Evolutionary conservation across 2,329 filamentous ascomycete species (phyloP).

Genomic region (Pestalotiopsis fici): DNA sequence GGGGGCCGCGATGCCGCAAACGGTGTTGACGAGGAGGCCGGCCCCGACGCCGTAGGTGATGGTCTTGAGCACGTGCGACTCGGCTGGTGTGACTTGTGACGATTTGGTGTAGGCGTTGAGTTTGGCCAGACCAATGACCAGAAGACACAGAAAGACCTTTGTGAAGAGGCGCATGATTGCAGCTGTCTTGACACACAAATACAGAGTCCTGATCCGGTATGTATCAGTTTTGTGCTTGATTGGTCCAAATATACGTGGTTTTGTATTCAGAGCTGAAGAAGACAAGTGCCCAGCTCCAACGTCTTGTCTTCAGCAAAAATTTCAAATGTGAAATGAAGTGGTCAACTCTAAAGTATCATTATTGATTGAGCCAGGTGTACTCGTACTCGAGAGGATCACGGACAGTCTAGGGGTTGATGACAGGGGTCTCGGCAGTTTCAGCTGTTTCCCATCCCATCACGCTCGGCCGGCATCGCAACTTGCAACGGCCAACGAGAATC

Average conservation of each 20-base stretch:
- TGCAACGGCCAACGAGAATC: no score
- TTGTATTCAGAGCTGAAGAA: no score
- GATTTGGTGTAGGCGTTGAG: not conserved
- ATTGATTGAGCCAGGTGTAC: not conserved
- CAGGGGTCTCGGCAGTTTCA: conserved; percentile 3
- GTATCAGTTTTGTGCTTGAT: no score
- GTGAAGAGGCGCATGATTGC: conserved; percentile 8
- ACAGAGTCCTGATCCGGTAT: not conserved
- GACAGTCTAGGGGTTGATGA: not conserved
- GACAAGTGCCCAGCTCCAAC: no score
- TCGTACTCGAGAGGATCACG: not conserved
- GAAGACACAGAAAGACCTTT: not conserved
- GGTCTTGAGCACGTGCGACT: conserved; percentile 11
- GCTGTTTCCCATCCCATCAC: not conserved
- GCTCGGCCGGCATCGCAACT: not conserved
- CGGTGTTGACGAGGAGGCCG: conserved; percentile 10
- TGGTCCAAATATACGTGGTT: no score
- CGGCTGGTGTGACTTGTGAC: not conserved
- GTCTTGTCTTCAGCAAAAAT: no score
- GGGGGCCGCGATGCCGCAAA: conserved; percentile 11
- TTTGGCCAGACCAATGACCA: not conserved
- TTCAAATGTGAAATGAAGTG: no score
- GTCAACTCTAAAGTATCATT: no score
- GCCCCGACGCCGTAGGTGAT: conserved; percentile 5
- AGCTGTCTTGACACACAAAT: not conserved